Evolutionary conservation across 768 basidiomycete genomes (phyloP).

Genomic region (Collybia sordida): DNA sequence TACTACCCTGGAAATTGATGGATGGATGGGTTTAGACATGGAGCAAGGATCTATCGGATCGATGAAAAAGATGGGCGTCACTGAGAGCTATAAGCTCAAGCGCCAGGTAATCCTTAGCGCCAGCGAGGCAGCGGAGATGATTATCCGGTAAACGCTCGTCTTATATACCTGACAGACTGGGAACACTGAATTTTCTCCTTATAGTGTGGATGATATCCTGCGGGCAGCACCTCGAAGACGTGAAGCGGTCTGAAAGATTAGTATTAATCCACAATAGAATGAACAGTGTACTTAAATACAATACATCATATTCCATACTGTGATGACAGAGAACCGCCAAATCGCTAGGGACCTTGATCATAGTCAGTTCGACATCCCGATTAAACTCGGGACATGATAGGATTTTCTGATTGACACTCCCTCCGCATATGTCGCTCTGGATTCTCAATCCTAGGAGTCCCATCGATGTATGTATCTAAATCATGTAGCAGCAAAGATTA

Average conservation of each 20-base stretch:
- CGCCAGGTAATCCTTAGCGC: conserved; percentile 92
- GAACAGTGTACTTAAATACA: no score
- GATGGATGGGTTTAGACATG: conserved; percentile 64
- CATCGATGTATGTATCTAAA: no score
- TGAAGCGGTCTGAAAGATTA: conserved; percentile 62
- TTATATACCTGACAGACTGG: not conserved
- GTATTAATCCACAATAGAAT: no score
- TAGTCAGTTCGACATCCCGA: no score
- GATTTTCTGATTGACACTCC: no score
- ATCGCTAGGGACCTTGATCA: no score
- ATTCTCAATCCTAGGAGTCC: no score
- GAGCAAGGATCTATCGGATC: conserved; percentile 80
- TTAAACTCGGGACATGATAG: no score
- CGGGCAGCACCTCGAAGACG: conserved; percentile 82
- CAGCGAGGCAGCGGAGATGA: conserved; percentile 98
- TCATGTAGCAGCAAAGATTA: no score
- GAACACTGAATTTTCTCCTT: not conserved
- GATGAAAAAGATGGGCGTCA: conserved; percentile 86
- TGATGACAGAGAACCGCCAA: no score
- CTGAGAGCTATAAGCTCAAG: conserved; percentile 98
- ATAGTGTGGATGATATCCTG: conserved; percentile 89
- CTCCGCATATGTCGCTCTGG: no score
- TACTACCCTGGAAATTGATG: not conserved
- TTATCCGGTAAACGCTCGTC: conserved; percentile 66
- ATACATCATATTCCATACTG: no score